These are phyloP conservation scores for Tremella yokohamensis DNA, from an alignment of 768 basidiomycete species.

Conservation along the genomic window DNA sequence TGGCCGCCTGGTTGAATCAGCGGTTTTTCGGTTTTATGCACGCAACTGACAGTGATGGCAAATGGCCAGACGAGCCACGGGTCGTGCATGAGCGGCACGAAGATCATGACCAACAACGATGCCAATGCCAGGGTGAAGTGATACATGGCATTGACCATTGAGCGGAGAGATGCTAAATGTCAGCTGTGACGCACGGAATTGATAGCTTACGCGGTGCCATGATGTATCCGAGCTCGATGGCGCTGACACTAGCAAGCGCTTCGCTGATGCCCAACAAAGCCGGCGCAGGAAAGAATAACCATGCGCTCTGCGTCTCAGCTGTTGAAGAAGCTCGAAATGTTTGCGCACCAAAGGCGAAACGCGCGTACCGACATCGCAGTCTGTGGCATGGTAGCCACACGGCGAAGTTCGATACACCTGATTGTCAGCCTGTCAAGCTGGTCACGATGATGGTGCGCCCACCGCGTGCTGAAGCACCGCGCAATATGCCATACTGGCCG, in stretches of 20 bases:
- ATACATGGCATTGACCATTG: slow-evolving; percentile 37
- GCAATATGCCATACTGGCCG: slow-evolving; percentile 16
- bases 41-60: slow-evolving; percentile 17
- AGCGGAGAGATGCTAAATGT: slow-evolving; percentile 17
- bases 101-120: slow-evolving; percentile 26
- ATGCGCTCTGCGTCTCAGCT: slow-evolving; percentile 24
- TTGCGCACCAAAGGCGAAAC: slow-evolving; percentile 27
- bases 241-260: slow-evolving; percentile 36
- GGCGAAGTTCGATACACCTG: slow-evolving; percentile 40
- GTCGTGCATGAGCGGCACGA: slow-evolving; percentile 33
- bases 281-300: slow-evolving; percentile 30
- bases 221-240: slow-evolving; percentile 40
- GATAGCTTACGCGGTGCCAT: slow-evolving; percentile 20
- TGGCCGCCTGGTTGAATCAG: slow-evolving; percentile 9
- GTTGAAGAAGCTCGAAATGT: slow-evolving; percentile 1
- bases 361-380: slow-evolving; percentile 22
- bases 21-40: background rate
- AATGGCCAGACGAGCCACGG: slow-evolving; percentile 44
- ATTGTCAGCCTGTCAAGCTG: slow-evolving; percentile 9
- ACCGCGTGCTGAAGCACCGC: slow-evolving; percentile 18
- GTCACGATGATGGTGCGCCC: slow-evolving; percentile 22
- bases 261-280: slow-evolving; percentile 23
- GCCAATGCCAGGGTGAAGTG: slow-evolving; percentile 45
- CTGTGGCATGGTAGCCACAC: slow-evolving; percentile 48
- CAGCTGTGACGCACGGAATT: slow-evolving; percentile 3